These are phyloP conservation scores for Cylindrotheca closterium DNA, from an alignment of 108 stramenopile genomes.

Conservation along the genomic window DNA sequence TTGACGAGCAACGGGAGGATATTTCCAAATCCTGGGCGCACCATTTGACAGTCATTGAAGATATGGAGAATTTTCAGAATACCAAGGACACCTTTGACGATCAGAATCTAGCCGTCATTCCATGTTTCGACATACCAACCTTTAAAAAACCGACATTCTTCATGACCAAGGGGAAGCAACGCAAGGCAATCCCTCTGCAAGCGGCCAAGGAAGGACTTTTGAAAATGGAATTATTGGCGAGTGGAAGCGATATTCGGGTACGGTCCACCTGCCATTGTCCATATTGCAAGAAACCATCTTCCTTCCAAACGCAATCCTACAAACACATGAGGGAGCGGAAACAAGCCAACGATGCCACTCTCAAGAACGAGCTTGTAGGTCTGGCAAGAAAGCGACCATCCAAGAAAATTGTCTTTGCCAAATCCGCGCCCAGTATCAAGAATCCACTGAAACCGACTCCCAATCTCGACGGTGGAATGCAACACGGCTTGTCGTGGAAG, in stretches of 20 bases:
- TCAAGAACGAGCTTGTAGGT: constrained; percentile 4
- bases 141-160: constrained; percentile 5
- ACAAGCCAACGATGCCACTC: constrained; percentile 4
- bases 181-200: background rate
- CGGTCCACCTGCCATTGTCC: constrained; percentile 3
- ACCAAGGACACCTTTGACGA: background rate
- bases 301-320: constrained; percentile 22
- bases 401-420: background rate
- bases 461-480: too few relatives aligned
- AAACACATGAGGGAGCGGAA: constrained; percentile 11
- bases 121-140: constrained; percentile 5
- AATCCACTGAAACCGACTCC: too few relatives aligned
- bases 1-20: background rate
- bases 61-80: background rate
- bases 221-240: background rate
- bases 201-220: constrained; percentile 5
- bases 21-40: background rate
- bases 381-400: background rate
- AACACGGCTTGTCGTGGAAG: too few relatives aligned
- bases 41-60: background rate
- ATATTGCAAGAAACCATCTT: constrained; percentile 7
- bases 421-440: too few relatives aligned
- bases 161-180: constrained; percentile 5
- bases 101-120: background rate
- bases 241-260: background rate